Evolutionary conservation across 1,284 basidiomycete species (phyloP).

Genomic region (Kwoniella shivajii): DNA sequence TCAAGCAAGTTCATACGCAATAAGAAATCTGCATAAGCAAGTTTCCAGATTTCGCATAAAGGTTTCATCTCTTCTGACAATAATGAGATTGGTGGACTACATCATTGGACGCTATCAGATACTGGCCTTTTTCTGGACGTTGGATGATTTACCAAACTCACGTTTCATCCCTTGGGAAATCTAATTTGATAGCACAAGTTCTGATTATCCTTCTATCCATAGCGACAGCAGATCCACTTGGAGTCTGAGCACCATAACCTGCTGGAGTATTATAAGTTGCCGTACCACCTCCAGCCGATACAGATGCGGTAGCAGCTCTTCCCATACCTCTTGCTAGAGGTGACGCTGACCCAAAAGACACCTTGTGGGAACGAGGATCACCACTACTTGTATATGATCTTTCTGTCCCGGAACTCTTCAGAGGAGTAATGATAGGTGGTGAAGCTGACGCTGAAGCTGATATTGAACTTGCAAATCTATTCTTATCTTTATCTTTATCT

Average conservation of each 20-base stretch:
- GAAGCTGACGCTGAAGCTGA: constrained; percentile 12
- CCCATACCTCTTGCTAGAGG: constrained; percentile 19
- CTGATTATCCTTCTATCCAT: constrained; percentile 9
- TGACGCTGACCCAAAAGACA: constrained; percentile 33
- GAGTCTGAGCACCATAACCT: constrained; percentile 5
- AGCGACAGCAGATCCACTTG: constrained; percentile 1
- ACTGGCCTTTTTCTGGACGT: constrained; percentile 13
- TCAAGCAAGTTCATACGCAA: constrained; percentile 68
- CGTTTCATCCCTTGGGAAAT: constrained; percentile 31
- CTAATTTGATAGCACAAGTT: constrained; percentile 30
- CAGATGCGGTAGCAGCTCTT: constrained; percentile 6
- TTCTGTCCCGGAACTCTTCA: constrained; percentile 17
- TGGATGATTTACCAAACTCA: constrained; percentile 15
- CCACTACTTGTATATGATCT: constrained; percentile 8
- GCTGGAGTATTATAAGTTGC: constrained; percentile 8
- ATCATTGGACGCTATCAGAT: background rate
- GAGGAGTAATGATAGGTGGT: constrained; percentile 15
- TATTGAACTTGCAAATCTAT: background rate
- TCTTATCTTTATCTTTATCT: constrained; percentile 1
- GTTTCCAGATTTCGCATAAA: constrained; percentile 43
- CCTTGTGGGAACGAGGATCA: constrained; percentile 16
- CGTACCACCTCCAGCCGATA: background rate
- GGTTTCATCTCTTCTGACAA: constrained; percentile 29
- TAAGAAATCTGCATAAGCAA: constrained; percentile 72
- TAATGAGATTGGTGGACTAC: constrained; percentile 33